Base-by-base conservation (phyloP, 2,329 filamentous ascomycete genomes). In the Aureobasidium sp. region DNA sequence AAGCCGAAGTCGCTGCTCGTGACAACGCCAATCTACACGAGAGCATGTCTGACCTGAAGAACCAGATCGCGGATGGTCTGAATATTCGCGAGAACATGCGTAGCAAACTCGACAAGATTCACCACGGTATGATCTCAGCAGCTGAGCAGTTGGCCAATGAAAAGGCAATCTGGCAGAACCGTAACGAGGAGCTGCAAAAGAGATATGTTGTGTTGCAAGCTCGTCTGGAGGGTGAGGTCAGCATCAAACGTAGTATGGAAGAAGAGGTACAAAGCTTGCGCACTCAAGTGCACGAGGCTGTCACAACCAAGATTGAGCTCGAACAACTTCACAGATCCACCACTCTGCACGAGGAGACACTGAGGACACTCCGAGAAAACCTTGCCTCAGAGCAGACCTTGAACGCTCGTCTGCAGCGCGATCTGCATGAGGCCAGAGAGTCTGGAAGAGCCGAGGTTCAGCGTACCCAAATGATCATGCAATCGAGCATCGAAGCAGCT, bases 61-160 rank as follows among this genome's bases (percentile, higher is more conserved):
- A 83, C 49, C 91, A 96, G 71, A 84, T 94, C 45, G 87, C 94
- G 69, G 92, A 96, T 76, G 93, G 91, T 69, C 86, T 92, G 70
- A 86, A 88, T 65, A 83, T 95, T 63, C 87, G 91, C 62, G 90
- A 96, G 71, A 86, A 82, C 64, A 92, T 95, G 83, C 87, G 91
- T 66, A 80, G 81, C 72, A 96, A 94, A 74, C 89, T 97, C 69
- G 85, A 93, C 67, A 86, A 86, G 63, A 79, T 99, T 42, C 92
- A 97, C 74, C 84, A 91, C 65, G 91, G 97, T 67, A 93, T 97
- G 87, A 83, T 86, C 36, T 80, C 80, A 61, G 89, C 91, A 53
- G 87, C 90, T 59, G 85, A 85, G 50, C 88, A 96, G 64, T 86
- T 97, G 64, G 86, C 88, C 27, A 86, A 89, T 68, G 92, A 97